Evolutionary conservation across 108 stramenopile genomes (phyloP).

Genomic region (Discostella pseudostelligera): DNA sequence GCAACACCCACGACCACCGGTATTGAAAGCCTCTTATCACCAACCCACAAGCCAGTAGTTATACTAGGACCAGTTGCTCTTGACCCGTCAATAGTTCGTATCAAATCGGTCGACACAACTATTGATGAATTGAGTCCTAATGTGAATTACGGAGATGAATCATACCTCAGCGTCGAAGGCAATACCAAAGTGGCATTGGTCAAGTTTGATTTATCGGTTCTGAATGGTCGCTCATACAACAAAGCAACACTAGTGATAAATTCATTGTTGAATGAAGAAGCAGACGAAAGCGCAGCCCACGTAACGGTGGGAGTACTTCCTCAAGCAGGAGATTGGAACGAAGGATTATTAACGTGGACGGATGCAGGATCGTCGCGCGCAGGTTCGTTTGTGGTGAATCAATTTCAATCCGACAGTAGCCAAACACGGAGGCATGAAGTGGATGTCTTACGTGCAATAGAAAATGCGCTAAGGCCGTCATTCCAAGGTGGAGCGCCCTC

Average conservation of each 20-base stretch:
- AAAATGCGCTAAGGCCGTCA: background rate
- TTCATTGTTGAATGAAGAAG: background rate
- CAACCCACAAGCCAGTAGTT: no score
- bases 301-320: background rate
- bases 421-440: constrained; percentile 1
- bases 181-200: background rate
- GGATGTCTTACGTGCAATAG: constrained; percentile 1
- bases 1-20: no score
- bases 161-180: constrained; percentile 3
- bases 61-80: background rate
- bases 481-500: background rate
- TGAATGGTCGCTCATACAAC: background rate
- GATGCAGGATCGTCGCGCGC: background rate
- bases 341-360: background rate
- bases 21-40: no score
- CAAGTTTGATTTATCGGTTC: background rate
- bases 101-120: constrained; percentile 9
- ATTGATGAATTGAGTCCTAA: background rate
- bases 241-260: background rate
- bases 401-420: background rate
- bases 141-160: background rate
- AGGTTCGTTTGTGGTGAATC: background rate
- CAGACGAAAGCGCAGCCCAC: background rate
- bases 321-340: constrained; percentile 1
- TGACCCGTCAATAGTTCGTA: background rate